Evolutionary conservation across 179 eudicot species (phyloP).

Genomic region (Spinacia oleracea): DNA sequence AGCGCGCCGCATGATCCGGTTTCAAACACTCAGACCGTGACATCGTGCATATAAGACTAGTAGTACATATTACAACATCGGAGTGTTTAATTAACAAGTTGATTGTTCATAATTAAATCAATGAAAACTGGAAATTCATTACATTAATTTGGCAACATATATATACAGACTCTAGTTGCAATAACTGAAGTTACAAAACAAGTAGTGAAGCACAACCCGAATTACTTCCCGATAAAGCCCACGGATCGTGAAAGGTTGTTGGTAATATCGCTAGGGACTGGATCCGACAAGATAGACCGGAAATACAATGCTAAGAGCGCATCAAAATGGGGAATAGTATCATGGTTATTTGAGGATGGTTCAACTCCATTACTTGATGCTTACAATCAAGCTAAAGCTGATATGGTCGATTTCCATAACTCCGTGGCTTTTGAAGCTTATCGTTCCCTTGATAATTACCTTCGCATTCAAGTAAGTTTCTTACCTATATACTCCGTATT

Average conservation of each 20-base stretch:
- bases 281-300: conserved; percentile 39
- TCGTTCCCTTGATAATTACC: conserved; percentile 46
- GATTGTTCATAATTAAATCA: neutral
- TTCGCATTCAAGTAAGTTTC: conserved; percentile 57
- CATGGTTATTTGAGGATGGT: conserved; percentile 49
- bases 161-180: conserved; percentile 44
- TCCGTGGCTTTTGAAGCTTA: conserved; percentile 49
- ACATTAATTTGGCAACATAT: neutral
- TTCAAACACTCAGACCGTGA: no score
- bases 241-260: conserved; percentile 35
- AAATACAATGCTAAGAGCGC: conserved; percentile 40
- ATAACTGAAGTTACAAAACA: conserved; percentile 53
- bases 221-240: conserved; percentile 44
- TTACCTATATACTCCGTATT: no score
- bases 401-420: conserved; percentile 52
- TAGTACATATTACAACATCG: no score
- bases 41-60: no score
- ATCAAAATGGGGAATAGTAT: conserved; percentile 58
- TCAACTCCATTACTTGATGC: conserved; percentile 46
- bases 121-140: neutral
- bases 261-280: conserved; percentile 61
- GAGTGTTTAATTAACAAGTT: no score
- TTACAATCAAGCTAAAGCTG: conserved; percentile 40
- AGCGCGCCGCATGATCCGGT: no score
- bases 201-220: conserved; percentile 34